Conservation (phyloP, 495 filamentous ascomycete genomes). For the Aspergillus heteromorphus region DNA sequence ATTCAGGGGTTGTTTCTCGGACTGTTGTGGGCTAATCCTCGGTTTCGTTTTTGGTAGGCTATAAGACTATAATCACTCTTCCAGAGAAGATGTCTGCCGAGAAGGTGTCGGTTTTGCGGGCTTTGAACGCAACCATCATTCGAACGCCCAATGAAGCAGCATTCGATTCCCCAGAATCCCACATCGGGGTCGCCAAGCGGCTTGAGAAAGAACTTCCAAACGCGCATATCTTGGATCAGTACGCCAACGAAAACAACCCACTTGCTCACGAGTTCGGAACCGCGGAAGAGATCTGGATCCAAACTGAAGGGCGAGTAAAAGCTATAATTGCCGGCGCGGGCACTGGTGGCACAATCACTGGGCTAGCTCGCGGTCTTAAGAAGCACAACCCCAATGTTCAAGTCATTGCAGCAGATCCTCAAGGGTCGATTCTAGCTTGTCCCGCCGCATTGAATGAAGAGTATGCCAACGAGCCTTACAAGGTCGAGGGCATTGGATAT, state of each 20-base stretch:
- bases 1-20: background rate
- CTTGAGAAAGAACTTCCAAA: conserved; percentile 95
- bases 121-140: conserved; percentile 94
- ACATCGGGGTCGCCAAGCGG: conserved; percentile 89
- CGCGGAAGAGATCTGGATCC: conserved; percentile 92
- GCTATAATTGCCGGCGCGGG: conserved; percentile 89
- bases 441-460: conserved; percentile 73
- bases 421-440: conserved; percentile 80
- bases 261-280: conserved; percentile 91
- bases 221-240: conserved; percentile 95
- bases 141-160: conserved; percentile 95
- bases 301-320: conserved; percentile 79
- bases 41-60: conserved; percentile 39
- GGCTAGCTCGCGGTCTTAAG: conserved; percentile 75
- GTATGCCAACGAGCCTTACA: conserved; percentile 78
- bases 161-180: conserved; percentile 88
- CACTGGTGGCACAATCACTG: conserved; percentile 93
- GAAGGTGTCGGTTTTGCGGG: conserved; percentile 90
- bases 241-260: conserved; percentile 87
- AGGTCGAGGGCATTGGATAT: conserved; percentile 98
- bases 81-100: conserved; percentile 99
- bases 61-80: conserved; percentile 97
- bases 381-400: conserved; percentile 81
- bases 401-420: conserved; percentile 86
- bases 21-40: background rate